Evolutionary conservation across 179 eudicot genomes (phyloP), one percentile per base, ranked within the genome.

Genomic region (Silene noctiflora): DNA sequence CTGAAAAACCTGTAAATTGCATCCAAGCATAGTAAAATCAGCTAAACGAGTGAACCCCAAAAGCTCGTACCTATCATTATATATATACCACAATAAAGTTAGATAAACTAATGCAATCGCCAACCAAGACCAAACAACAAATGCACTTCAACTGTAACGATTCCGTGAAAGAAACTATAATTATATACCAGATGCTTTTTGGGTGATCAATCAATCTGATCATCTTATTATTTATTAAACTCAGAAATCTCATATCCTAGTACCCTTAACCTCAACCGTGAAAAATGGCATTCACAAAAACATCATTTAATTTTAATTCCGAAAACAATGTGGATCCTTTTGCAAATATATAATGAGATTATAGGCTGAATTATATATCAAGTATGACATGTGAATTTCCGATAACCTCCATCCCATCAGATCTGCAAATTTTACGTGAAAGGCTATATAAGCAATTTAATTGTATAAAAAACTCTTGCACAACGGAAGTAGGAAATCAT

Each of bases 1-100:
- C 85, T 93, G 87, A 35, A 88, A 80, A 81, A 93, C 85, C 98
- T 93, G 90, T 76, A 84, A 69, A 63, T n/a, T 20, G 77, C 48
- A 72, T 64, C 21, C 42, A 12, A 77, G 25, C 59, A 22, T 31
- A 78, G 20, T 64, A n/a, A 63, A 22, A 4, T 27, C 17, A 31
- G 66, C 13, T 9, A 63, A 35, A 17, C n/a, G 31, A 35, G 7
- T 22, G 39, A 56, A 55, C 35, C 64, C 51, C 17, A 10, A 51
- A 51, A 44, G 42, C 42, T 5, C 8, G 6, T 35, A 35, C 42
- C 42, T 5, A 35, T 35, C 6, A 35, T 35, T 35, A 35, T 35
- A 35, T 35, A 35, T 35, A 35, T 35, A 35, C 42, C 42, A 35
- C 42, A 35, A 35, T 35, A 35, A 35, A 35, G 42, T 35, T 35